phyloP scores from a whole-genome alignment of 129 eudicot species.

The Sambucus nigra region DNA sequence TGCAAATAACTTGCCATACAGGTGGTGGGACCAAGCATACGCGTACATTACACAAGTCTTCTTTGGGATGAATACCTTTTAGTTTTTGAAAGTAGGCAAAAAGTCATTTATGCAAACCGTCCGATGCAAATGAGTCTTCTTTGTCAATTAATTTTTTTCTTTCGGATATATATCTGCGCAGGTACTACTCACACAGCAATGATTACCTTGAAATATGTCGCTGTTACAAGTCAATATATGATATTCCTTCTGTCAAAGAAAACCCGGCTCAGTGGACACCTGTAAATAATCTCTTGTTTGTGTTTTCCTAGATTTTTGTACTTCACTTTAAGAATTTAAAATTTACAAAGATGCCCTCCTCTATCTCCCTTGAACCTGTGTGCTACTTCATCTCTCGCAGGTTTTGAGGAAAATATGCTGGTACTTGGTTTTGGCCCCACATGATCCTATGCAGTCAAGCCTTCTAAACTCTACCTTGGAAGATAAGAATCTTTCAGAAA shows the following conservation, averaged over 20 bases:
- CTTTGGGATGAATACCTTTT: too few relatives aligned
- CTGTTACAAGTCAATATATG: slow-evolving; percentile 90
- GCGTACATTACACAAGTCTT: too few relatives aligned
- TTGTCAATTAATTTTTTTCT: not conserved
- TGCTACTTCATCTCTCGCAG: slow-evolving; percentile 20
- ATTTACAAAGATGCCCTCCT: not conserved
- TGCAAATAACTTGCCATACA: too few relatives aligned
- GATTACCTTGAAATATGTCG: slow-evolving; percentile 92
- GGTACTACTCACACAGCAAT: slow-evolving; percentile 72
- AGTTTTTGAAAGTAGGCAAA: not conserved
- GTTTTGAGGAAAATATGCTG: slow-evolving; percentile 86
- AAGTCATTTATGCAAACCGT: not conserved
- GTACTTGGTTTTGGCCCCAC: slow-evolving; percentile 82
- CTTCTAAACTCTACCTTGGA: slow-evolving; percentile 85
- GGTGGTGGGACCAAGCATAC: too few relatives aligned
- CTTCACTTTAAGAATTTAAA: not conserved
- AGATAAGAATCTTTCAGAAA: slow-evolving; percentile 82
- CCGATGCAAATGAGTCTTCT: not conserved
- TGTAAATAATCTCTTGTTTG: slow-evolving; percentile 21
- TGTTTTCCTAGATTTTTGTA: not conserved
- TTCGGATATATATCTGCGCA: slow-evolving; percentile 10
- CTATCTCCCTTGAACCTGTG: not conserved
- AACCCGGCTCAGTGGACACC: slow-evolving; percentile 77
- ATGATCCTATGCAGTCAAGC: slow-evolving; percentile 96
- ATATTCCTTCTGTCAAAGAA: slow-evolving; percentile 81